These are phyloP conservation scores for Microdochium paspali DNA, from an alignment of 2,329 filamentous ascomycete genomes.

Conservation along the genomic window DNA sequence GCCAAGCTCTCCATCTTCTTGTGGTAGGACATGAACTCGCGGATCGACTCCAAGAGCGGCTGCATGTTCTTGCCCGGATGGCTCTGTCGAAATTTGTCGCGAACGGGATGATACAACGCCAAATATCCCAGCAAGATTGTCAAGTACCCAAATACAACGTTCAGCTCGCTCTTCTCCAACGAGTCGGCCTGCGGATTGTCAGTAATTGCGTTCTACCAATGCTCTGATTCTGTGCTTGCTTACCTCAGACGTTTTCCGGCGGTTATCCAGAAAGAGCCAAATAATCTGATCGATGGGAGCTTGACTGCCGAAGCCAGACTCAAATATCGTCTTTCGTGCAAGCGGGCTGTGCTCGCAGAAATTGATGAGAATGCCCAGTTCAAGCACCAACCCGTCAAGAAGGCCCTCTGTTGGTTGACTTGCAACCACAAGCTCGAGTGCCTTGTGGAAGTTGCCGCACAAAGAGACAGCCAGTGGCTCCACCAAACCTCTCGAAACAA, in stretches of 20 bases:
- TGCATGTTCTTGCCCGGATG: conserved; percentile 33
- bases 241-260: conserved; percentile 60
- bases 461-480: conserved; percentile 37
- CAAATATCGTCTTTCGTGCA: conserved; percentile 43
- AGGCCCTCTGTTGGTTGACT: conserved; percentile 38
- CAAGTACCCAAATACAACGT: conserved; percentile 80
- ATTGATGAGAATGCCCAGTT: conserved; percentile 79
- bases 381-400: conserved; percentile 65
- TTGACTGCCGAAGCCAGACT: conserved; percentile 21
- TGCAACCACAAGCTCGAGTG: conserved; percentile 36
- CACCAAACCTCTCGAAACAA: conserved; percentile 52
- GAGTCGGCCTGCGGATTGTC: conserved; percentile 48
- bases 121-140: conserved; percentile 77
- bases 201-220: conserved; percentile 8
- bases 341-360: conserved; percentile 67
- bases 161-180: conserved; percentile 64
- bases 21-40: conserved; percentile 44
- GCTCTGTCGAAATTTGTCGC: conserved; percentile 29
- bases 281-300: conserved; percentile 50
- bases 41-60: conserved; percentile 40
- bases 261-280: conserved; percentile 57
- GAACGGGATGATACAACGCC: conserved; percentile 44
- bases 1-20: conserved; percentile 29
- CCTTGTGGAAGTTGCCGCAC: conserved; percentile 37
- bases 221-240: conserved; percentile 13